Conservation (phyloP, 2,329 filamentous ascomycete species). For the Colletotrichum paranaense region DNA sequence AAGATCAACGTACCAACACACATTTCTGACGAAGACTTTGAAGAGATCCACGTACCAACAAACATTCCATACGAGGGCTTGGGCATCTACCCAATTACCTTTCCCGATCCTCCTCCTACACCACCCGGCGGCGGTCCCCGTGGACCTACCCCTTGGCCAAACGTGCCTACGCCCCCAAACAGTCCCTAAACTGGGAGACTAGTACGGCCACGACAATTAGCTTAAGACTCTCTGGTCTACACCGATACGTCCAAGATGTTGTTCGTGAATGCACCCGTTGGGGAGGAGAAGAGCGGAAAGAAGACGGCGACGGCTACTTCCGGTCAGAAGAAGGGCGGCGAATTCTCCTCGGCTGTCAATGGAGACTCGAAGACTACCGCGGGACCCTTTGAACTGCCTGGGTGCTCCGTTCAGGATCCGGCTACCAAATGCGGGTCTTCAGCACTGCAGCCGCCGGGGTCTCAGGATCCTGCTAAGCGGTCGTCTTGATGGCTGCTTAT, state of each 20-base stretch:
- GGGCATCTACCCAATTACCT: too few relatives aligned
- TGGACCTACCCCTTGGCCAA: neutral
- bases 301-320: neutral
- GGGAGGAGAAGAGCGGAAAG: neutral
- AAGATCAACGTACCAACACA: neutral
- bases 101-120: conserved; percentile 1
- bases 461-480: neutral
- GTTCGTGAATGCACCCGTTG: neutral
- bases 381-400: neutral
- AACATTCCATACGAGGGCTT: neutral
- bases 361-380: neutral
- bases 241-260: neutral
- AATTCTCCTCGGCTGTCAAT: neutral
- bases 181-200: neutral
- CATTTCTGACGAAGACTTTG: neutral
- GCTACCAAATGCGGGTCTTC: neutral
- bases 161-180: conserved; percentile 5
- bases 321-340: neutral
- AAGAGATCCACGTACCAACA: neutral
- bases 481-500: neutral
- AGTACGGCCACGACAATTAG: neutral
- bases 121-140: neutral
- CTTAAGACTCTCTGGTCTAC: neutral
- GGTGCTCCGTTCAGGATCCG: neutral
- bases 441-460: neutral